Percentiles rank a stretch among this genome's conserved stretches.
phyloP scores from a whole-genome alignment of 768 basidiomycete species.

The Collybia nuda region DNA sequence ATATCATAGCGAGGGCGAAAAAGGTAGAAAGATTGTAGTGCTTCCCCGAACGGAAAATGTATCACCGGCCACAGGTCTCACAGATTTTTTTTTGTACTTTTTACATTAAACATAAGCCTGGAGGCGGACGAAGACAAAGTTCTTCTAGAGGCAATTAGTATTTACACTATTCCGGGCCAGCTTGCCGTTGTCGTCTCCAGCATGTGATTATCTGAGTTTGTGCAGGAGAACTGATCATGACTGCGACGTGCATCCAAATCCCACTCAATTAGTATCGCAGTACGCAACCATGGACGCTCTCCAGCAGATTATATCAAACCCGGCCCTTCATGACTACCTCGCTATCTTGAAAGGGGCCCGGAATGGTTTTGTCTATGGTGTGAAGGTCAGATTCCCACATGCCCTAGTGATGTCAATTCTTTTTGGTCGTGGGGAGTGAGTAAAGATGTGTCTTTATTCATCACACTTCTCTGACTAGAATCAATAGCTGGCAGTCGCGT shows the following conservation, averaged over 20 bases:
- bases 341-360: slow-evolving; percentile 93
- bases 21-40: too few species aligned
- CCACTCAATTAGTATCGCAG: too few species aligned
- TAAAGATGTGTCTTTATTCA: slow-evolving; percentile 17
- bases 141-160: too few species aligned
- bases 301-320: slow-evolving; percentile 57
- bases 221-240: slow-evolving; percentile 3
- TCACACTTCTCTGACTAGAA: slow-evolving; percentile 7
- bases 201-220: slow-evolving; percentile 20
- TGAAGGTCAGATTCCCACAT: slow-evolving; percentile 93
- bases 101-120: too few species aligned
- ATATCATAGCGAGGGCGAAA: too few species aligned
- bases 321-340: slow-evolving; percentile 85
- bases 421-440: slow-evolving; percentile 90
- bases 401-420: slow-evolving; percentile 95
- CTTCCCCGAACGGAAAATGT: too few species aligned
- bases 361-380: slow-evolving; percentile 88
- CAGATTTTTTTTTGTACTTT: too few species aligned
- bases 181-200: neutral
- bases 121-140: too few species aligned
- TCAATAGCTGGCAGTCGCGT: slow-evolving; percentile 68
- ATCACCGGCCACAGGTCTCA: too few species aligned
- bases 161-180: too few species aligned
- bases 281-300: slow-evolving; percentile 27
- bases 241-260: too few species aligned